phyloP scores from a whole-genome alignment of 1,284 basidiomycete species.

The Puccinia novopanici region DNA sequence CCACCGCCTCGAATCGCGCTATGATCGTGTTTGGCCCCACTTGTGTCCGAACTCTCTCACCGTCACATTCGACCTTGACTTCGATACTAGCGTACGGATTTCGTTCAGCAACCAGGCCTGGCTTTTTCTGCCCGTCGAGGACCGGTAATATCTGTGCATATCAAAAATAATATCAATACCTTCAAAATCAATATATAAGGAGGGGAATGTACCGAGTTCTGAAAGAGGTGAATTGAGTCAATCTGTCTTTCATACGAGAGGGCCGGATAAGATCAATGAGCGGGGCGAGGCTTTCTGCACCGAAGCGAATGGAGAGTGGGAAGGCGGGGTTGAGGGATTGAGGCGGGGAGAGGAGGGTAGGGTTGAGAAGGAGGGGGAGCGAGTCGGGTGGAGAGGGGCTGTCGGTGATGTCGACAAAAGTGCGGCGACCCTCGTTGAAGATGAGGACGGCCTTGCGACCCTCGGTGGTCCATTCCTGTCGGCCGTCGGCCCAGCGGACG shows the following conservation, averaged over 20 bases:
- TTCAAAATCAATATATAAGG: slow-evolving; percentile 52
- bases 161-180: slow-evolving; percentile 57
- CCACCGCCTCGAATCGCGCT: slow-evolving; percentile 62
- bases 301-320: slow-evolving; percentile 50
- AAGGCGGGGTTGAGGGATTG: not conserved
- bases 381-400: not conserved
- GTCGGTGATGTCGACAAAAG: slow-evolving; percentile 57
- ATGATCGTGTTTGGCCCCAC: slow-evolving; percentile 92
- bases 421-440: slow-evolving; percentile 50
- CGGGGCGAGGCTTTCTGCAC: slow-evolving; percentile 30
- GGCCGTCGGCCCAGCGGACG: slow-evolving; percentile 51
- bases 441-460: slow-evolving; percentile 56
- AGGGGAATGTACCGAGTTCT: slow-evolving; percentile 30
- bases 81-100: slow-evolving; percentile 67
- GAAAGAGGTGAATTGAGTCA: slow-evolving; percentile 35
- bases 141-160: slow-evolving; percentile 61
- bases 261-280: not conserved
- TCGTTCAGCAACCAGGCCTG: slow-evolving; percentile 79
- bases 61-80: slow-evolving; percentile 64
- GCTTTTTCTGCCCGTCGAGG: slow-evolving; percentile 70
- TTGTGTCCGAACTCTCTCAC: slow-evolving; percentile 79
- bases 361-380: slow-evolving; percentile 1
- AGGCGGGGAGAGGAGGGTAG: not conserved
- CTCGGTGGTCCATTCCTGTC: slow-evolving; percentile 53
- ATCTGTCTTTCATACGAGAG: slow-evolving; percentile 20